Base-by-base conservation (phyloP, 768 basidiomycete genomes). In the Macrolepiota dolichaula region DNA sequence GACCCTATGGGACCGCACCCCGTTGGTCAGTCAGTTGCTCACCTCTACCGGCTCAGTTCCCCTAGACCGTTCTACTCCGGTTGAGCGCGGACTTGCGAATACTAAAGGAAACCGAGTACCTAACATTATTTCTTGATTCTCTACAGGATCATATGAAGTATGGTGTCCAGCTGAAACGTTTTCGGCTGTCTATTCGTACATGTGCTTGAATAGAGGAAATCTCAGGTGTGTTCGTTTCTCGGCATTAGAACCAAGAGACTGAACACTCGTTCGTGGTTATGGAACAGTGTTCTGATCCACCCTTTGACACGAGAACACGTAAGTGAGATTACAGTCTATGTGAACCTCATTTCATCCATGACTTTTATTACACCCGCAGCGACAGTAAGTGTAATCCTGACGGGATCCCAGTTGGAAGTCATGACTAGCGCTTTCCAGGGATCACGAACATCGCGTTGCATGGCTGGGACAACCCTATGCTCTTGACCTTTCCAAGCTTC, bases 81-180 rank as follows among this genome's bases (percentile, higher is more conserved):
- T 44, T 44, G 42, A 13, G 11, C 44, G 6, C 24, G 47, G 47
- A 27, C 22, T 4, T 27, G 24, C 15, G 12, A 19, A 49, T 44
- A 24, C 22, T 11, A 3, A 24, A 11, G 7, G 44, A 17, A 49
- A 1, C 22, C 38, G 4, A 55, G 15, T 24, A 37, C 24, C 37
- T 22, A 19, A 55, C 7, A 17, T 51, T 38, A 6, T 46, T 57
- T 37, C 42, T 4, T 6, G 47, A 4, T 25, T 59, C 10, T 46
- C 22, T 36, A 29, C 56, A 90, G 91, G 91, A 3, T 91, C 89
- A 0, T 92, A 91, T 66, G 91, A 92, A 66, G 85, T 92, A 19
- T 92, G 91, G 91, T 85, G 80, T 25, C 91, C 91, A 0, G 78
- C 83, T 0, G 86, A 90, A 64, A 88, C 89, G 1, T 92, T 92